A percentile compares a stretch with the other conserved stretches of the same genome.
Conservation (phyloP, 2,329 filamentous ascomycete species). For the Diaporthe sp. region DNA sequence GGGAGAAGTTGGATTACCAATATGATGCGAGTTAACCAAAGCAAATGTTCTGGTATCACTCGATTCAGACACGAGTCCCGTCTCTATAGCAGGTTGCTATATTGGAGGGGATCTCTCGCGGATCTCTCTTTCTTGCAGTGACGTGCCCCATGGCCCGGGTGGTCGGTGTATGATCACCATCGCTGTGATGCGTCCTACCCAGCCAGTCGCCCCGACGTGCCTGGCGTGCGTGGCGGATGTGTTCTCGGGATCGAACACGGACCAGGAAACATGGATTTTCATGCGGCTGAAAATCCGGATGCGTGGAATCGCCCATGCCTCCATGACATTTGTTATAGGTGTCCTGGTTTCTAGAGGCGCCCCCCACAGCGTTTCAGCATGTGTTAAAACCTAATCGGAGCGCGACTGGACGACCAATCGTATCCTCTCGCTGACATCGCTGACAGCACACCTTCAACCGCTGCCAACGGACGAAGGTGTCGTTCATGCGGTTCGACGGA, state of each 20-base stretch:
- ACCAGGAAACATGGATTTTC: constrained; percentile 13
- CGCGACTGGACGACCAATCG: constrained; percentile 25
- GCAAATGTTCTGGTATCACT: constrained; percentile 7
- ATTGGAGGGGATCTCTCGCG: constrained; percentile 18
- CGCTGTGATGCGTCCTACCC: constrained; percentile 14
- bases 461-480: constrained; percentile 22
- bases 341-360: not conserved
- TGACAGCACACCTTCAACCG: not conserved
- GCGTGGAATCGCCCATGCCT: not conserved
- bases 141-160: constrained; percentile 5
- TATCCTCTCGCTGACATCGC: not conserved
- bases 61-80: not conserved
- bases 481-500: constrained; percentile 17
- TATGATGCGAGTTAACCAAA: not conserved
- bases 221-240: constrained; percentile 7
- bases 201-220: constrained; percentile 5
- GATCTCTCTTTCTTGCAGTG: constrained; percentile 21
- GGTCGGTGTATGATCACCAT: constrained; percentile 29
- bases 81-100: constrained; percentile 1
- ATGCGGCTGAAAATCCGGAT: constrained; percentile 21
- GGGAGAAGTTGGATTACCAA: constrained; percentile 7
- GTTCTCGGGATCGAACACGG: constrained; percentile 3
- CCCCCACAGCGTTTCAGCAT: constrained; percentile 30
- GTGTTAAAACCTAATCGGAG: constrained; percentile 13
- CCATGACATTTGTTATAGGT: not conserved